Percentiles rank a stretch among this genome's conserved stretches.
Evolutionary conservation across 1,284 basidiomycete genomes (phyloP).

Genomic region (Tranzscheliella williamsii): DNA sequence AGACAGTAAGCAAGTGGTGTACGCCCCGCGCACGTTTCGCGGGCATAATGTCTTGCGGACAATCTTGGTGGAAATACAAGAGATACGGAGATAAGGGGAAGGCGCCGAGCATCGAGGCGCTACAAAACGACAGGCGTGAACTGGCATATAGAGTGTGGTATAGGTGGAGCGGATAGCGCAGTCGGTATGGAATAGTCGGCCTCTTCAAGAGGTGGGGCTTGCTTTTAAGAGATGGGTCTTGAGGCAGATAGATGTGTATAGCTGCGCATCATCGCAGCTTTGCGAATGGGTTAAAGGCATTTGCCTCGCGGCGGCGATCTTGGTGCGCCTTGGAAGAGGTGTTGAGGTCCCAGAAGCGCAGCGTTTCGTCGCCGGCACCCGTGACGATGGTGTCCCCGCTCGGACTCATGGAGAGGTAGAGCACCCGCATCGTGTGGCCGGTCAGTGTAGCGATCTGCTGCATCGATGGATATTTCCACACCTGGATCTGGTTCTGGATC

Average conservation of each 20-base stretch:
- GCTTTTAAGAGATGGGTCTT: too few species aligned
- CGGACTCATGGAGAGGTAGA: slow-evolving; percentile 95
- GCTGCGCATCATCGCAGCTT: slow-evolving; percentile 52
- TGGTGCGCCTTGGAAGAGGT: slow-evolving; percentile 37
- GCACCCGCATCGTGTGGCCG: slow-evolving; percentile 82
- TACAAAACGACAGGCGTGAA: too few species aligned
- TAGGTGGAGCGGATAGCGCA: background rate
- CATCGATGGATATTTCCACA: slow-evolving; percentile 89
- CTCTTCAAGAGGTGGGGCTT: too few species aligned
- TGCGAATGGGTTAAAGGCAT: slow-evolving; percentile 52
- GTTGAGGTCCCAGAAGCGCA: slow-evolving; percentile 76
- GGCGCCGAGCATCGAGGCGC: too few species aligned
- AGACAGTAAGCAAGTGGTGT: too few species aligned
- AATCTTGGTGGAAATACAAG: too few species aligned
- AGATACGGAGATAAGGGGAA: background rate
- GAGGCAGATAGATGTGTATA: too few species aligned
- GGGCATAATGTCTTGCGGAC: too few species aligned
- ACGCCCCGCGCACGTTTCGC: too few species aligned
- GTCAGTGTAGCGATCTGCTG: slow-evolving; percentile 79
- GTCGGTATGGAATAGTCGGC: too few species aligned
- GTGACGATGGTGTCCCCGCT: slow-evolving; percentile 97
- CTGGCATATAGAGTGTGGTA: slow-evolving; percentile 3
- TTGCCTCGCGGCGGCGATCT: slow-evolving; percentile 38
- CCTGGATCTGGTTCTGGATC: slow-evolving; percentile 95
- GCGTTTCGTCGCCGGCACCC: slow-evolving; percentile 94